Base-by-base conservation (phyloP, 202 grass and related monocot genomes). In the Setaria viridis region DNA sequence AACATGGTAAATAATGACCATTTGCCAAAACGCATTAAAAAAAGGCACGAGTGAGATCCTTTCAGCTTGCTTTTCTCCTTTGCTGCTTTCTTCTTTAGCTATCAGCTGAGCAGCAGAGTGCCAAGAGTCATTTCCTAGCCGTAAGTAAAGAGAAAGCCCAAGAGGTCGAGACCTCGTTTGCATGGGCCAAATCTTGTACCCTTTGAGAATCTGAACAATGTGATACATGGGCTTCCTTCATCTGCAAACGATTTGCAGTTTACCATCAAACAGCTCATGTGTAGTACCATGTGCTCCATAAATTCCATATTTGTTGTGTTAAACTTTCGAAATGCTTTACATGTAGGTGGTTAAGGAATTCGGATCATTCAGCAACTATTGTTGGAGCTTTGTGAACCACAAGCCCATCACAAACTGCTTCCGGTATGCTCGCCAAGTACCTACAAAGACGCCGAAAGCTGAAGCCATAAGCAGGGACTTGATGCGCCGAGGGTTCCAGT, bases 401-500 rank as follows among this genome's bases (percentile, higher is more conserved):
- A 91, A 29, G 25, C 81, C 86, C 17, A 39, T 92, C 9, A 45
- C 76, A 79, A 89, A 92, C 16, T 59, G 63, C 71, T 90, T 89
- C 83, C 86, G 73, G 53, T 68, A 90, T 51, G 63, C 83, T 67
- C 90, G 84, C 48, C 86, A 80, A 57, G 88, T 95, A 30, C 93
- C 88, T 37, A 88, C 70, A 57, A 95, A 87, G 81, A 93, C 83
- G 2, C 90, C 88, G 15, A 95, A 91, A 91, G 87, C 93, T 25
- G 88, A 95, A 85, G 76, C 78, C 45, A 85, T 95, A 46, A 95
- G 90, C 93, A 93, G 89, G 81, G 84, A 91, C 67, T 19, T 95
- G 77, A 92, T 95, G 90, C 88, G 78, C 16, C 84, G 93, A 83
- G 93, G 88, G 7, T 95, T 95, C 81, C 88, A 59, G 12, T 91